A percentile compares a stretch with the other conserved stretches of the same genome.
Evolutionary conservation across 2,329 filamentous ascomycete genomes (phyloP).

Genomic region (Fusarium tanahbumbuense): DNA sequence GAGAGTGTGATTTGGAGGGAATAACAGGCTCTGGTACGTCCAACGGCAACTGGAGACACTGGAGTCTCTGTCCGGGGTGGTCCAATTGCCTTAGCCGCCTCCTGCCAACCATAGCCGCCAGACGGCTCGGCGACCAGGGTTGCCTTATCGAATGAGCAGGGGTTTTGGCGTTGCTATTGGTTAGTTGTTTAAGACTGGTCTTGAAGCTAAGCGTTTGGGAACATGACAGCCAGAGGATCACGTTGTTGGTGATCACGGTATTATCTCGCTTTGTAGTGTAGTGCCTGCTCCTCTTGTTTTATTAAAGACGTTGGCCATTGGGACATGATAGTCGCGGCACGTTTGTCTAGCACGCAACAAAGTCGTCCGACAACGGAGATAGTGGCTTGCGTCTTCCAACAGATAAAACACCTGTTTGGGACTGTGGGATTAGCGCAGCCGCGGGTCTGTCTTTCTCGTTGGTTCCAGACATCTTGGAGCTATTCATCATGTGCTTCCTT

Average conservation of each 20-base stretch:
- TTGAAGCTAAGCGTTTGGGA: constrained; percentile 47
- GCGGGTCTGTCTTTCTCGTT: constrained; percentile 39
- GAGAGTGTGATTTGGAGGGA: not conserved
- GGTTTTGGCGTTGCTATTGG: constrained; percentile 52
- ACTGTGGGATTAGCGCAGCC: constrained; percentile 50
- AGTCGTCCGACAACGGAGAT: constrained; percentile 40
- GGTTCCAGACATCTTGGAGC: constrained; percentile 25
- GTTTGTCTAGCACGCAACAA: constrained; percentile 36
- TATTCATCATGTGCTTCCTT: constrained; percentile 20
- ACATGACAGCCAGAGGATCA: constrained; percentile 48
- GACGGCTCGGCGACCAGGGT: constrained; percentile 46
- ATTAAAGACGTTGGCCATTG: constrained; percentile 33
- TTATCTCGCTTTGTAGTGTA: constrained; percentile 20
- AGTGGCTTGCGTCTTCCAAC: constrained; percentile 44
- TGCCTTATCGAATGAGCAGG: constrained; percentile 45
- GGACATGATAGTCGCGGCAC: constrained; percentile 35
- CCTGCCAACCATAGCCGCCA: constrained; percentile 52
- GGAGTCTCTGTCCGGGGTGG: constrained; percentile 20
- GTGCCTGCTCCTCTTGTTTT: not conserved
- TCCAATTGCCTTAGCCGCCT: constrained; percentile 44
- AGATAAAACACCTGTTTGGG: constrained; percentile 23
- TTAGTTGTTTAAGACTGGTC: constrained; percentile 41
- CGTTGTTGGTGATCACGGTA: constrained; percentile 30
- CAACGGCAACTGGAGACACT: constrained; percentile 33
- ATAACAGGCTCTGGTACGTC: constrained; percentile 24